Evolutionary conservation across 1,284 basidiomycete species (phyloP), one percentile per base, ranked within the genome.

Genomic region (Cutaneotrichosporon spelunceum): DNA sequence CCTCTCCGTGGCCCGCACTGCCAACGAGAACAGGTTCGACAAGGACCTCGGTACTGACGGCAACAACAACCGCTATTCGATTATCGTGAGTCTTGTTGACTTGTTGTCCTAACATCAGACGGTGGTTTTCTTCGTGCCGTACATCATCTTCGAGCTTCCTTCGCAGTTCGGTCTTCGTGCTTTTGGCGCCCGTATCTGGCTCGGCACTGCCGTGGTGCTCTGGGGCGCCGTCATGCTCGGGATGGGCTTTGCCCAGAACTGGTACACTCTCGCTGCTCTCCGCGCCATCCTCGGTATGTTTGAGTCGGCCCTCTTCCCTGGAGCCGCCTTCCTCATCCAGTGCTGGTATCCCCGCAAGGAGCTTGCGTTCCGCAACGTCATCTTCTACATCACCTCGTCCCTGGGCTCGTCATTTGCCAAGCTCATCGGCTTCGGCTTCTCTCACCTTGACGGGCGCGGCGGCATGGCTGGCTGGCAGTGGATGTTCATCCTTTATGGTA

Each of bases 331-430:
- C 39, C 39, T 73, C 71, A 77, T 81, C 61, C 74, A 78, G 16
- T 76, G 71, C 34, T 82, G 62, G 81, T 82, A 82, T 70, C 78
- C 79, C 2, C 77, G 81, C 16, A 72, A 73, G 57, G 77, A 81
- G 66, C 77, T 78, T 50, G 78, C 80, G 54, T 67, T 47, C 5
- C 66, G 69, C 56, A 60, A 62, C 66, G 72, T 76, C 8, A 66
- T 70, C 50, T 82, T 82, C 73, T 81, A 81, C 72, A 70, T 78
- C n/a, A 48, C 60, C 56, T 62, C 61, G 9, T 60, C 60, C 61
- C 67, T 63, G 62, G n/a, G 57, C 34, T 56, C 59, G 10, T 57
- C 48, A 0, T 53, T 56, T 21, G 33, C 53, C 21, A 48, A 30
- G 6, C 34, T 49, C 10, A 27, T 62, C 23, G 58, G 34, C 0